Percentiles rank a stretch among this genome's conserved stretches.
Evolutionary conservation across 495 filamentous ascomycete species (phyloP).

Genomic region (Aspergillus cristatus): DNA sequence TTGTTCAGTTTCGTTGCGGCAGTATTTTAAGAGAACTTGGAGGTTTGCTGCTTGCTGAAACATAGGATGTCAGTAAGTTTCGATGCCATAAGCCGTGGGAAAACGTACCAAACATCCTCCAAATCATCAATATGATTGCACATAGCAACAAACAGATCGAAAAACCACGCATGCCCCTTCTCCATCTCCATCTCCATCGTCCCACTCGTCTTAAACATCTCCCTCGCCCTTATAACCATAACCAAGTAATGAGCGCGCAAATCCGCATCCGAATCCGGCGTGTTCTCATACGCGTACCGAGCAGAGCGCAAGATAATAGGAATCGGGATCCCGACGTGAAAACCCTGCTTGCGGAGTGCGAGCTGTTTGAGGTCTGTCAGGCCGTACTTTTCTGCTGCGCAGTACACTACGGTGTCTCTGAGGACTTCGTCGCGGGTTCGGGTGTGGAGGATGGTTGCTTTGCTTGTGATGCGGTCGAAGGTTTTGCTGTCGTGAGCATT

Average conservation of each 20-base stretch:
- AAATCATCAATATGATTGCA: conserved; percentile 94
- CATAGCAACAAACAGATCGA: conserved; percentile 95
- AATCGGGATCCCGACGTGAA: conserved; percentile 77
- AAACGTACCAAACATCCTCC: conserved; percentile 47
- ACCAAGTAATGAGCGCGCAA: conserved; percentile 92
- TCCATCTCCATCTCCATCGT: conserved; percentile 99
- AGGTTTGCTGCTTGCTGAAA: no score
- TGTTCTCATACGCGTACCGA: conserved; percentile 89
- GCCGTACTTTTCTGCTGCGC: conserved; percentile 73
- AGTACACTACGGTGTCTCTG: conserved; percentile 88
- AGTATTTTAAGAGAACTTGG: no score
- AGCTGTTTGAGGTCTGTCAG: conserved; percentile 81
- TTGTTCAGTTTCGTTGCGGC: no score
- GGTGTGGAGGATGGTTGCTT: conserved; percentile 64
- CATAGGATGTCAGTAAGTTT: no score
- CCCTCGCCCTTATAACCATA: conserved; percentile 85
- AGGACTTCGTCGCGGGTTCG: conserved; percentile 64
- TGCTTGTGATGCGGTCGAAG: conserved; percentile 53
- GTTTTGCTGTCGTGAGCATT: conserved; percentile 35
- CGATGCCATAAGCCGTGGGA: no score
- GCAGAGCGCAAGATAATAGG: conserved; percentile 81
- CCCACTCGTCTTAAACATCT: conserved; percentile 90
- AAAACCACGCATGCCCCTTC: conserved; percentile 82
- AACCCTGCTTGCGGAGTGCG: conserved; percentile 84
- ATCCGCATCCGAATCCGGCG: conserved; percentile 77